Conservation (phyloP, 345 rosid genomes). For the Corchorus capsularis region DNA sequence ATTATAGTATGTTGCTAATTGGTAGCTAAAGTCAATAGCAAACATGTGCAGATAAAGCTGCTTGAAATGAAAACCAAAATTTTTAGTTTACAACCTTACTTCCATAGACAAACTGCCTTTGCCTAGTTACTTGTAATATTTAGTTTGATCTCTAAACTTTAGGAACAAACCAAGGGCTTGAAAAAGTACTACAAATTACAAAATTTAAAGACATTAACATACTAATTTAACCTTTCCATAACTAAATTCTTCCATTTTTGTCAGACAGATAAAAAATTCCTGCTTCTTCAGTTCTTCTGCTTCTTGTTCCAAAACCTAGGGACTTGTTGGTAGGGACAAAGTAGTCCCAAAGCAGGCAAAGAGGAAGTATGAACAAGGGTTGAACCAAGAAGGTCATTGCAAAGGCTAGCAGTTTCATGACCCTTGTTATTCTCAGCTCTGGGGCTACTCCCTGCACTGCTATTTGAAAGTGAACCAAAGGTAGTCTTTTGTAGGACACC, state of each 20-base stretch:
- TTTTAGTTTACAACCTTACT: not conserved
- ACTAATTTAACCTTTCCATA: constrained; percentile 11
- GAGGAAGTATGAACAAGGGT: constrained; percentile 38
- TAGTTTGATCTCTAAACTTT: constrained; percentile 16
- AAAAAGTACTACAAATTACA: constrained; percentile 9
- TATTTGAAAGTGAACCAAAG: constrained; percentile 71
- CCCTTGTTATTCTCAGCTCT: constrained; percentile 42
- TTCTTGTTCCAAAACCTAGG: constrained; percentile 1
- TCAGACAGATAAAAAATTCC: constrained; percentile 12
- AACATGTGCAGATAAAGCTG: not conserved
- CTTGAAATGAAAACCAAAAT: not conserved
- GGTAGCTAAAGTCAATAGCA: not conserved
- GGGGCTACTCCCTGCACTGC: constrained; percentile 86
- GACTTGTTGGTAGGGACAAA: not conserved
- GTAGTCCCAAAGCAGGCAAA: constrained; percentile 23
- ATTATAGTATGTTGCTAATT: not conserved
- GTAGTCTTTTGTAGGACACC: constrained; percentile 80
- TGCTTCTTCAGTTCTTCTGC: not conserved
- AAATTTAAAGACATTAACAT: not conserved
- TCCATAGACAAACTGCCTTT: not conserved
- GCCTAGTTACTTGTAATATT: not conserved
- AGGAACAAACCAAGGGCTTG: constrained; percentile 14
- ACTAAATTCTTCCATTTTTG: constrained; percentile 18
- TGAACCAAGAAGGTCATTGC: constrained; percentile 26
- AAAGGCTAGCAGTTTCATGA: constrained; percentile 36